Evolutionary conservation across 495 filamentous ascomycete species (phyloP).

Genomic region (Penicillium atrosanguineum): DNA sequence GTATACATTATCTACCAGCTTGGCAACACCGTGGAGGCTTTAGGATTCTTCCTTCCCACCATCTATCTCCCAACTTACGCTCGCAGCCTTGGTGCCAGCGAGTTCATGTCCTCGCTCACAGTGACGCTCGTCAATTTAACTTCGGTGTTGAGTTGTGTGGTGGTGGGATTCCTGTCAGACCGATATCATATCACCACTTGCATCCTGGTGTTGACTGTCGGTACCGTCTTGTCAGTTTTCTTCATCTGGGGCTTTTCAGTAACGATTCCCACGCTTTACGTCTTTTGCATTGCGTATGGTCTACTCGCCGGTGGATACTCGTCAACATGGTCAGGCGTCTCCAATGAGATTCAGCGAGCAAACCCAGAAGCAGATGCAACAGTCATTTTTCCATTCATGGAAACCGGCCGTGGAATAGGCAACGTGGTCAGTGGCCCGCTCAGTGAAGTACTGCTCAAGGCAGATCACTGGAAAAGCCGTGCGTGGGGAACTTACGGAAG

Average conservation of each 20-base stretch:
- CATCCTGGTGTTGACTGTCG: conserved; percentile 52
- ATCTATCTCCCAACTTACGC: conserved; percentile 39
- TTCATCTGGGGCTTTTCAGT: conserved; percentile 58
- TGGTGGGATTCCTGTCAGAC: conserved; percentile 56
- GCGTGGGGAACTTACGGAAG: conserved; percentile 34
- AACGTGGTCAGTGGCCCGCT: conserved; percentile 55
- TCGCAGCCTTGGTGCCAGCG: conserved; percentile 33
- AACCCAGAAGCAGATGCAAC: conserved; percentile 41
- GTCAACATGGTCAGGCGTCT: conserved; percentile 55
- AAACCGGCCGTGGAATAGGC: conserved; percentile 61
- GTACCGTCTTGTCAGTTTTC: conserved; percentile 55
- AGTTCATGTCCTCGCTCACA: conserved; percentile 38
- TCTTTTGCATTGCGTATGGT: conserved; percentile 62
- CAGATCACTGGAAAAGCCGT: conserved; percentile 11
- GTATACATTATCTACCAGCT: conserved; percentile 51
- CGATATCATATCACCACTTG: conserved; percentile 54
- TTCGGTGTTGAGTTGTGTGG: conserved; percentile 49
- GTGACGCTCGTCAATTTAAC: conserved; percentile 52
- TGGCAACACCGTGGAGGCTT: conserved; percentile 51
- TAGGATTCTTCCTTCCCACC: conserved; percentile 45
- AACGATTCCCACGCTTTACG: conserved; percentile 14
- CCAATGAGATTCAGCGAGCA: conserved; percentile 43
- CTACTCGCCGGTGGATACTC: conserved; percentile 59
- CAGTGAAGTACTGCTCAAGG: conserved; percentile 33
- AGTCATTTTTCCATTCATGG: conserved; percentile 58